A percentile compares a stretch with the other conserved stretches of the same genome.
phyloP scores from a whole-genome alignment of 2,329 filamentous ascomycete species.

The Diplocarpon mali region DNA sequence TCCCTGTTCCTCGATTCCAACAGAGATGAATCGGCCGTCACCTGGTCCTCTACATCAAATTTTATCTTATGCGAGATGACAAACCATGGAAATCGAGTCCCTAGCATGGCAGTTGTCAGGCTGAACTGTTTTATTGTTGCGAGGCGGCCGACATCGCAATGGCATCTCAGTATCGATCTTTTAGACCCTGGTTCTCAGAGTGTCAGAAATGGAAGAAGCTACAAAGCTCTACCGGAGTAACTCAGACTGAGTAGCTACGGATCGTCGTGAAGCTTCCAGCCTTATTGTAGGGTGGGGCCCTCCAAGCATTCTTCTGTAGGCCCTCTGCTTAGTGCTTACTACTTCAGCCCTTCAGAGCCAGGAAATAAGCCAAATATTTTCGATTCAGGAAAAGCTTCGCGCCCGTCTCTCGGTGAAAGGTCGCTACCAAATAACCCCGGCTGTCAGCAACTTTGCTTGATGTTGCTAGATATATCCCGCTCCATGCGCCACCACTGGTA shows the following conservation, averaged over 20 bases:
- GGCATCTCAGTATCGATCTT: not conserved
- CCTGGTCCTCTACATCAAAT: conserved; percentile 5
- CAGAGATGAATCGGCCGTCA: conserved; percentile 16
- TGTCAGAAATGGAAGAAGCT: not conserved
- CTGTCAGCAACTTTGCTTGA: conserved; percentile 18
- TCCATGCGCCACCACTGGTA: not conserved
- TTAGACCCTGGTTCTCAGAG: not conserved
- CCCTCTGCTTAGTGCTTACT: conserved; percentile 23
- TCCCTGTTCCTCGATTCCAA: conserved; percentile 12
- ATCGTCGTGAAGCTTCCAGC: conserved; percentile 7
- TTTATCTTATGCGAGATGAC: conserved; percentile 13
- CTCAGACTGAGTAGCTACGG: not conserved
- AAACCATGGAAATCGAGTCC: conserved; percentile 15
- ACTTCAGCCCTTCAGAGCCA: conserved; percentile 18
- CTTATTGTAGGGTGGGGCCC: conserved; percentile 10
- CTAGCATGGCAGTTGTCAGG: conserved; percentile 12
- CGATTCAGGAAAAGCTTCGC: conserved; percentile 7
- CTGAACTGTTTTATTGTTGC: conserved; percentile 8
- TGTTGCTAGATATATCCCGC: conserved; percentile 5
- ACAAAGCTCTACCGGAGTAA: not conserved
- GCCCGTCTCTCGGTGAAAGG: conserved; percentile 9
- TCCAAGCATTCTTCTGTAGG: conserved; percentile 6
- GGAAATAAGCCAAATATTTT: conserved; percentile 12
- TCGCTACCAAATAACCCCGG: conserved; percentile 7
- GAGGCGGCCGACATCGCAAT: conserved; percentile 7